Conservation (phyloP, 257 asterid genomes). For the Solanum virginianum region DNA sequence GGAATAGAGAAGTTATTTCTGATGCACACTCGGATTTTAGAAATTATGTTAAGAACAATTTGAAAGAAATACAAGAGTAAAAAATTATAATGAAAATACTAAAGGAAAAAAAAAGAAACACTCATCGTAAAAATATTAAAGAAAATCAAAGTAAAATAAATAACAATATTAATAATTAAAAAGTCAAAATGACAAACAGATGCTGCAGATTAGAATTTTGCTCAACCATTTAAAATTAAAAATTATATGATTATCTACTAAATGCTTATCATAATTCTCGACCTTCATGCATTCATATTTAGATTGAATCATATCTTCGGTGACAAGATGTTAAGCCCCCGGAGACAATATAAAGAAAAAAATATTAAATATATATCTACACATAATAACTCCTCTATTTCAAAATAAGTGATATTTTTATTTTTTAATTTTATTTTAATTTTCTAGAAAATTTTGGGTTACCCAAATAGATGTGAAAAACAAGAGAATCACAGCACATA, state of each 20-base stretch:
- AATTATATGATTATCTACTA: too few species aligned
- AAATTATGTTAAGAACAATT: not conserved
- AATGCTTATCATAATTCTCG: too few species aligned
- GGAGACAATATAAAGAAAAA: not conserved
- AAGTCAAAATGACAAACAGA: too few species aligned
- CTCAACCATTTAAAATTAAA: too few species aligned
- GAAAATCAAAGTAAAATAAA: not conserved
- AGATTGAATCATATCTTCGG: too few species aligned
- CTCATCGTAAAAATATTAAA: not conserved
- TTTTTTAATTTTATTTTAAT: not conserved
- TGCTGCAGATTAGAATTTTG: too few species aligned
- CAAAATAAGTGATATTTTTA: not conserved
- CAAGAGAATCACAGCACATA: not conserved
- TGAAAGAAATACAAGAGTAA: not conserved
- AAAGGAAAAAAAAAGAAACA: too few species aligned
- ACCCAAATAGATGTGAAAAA: not conserved
- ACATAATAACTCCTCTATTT: too few species aligned
- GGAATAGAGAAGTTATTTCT: not conserved
- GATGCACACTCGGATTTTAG: not conserved
- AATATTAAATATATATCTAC: not conserved
- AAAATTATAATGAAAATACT: not conserved
- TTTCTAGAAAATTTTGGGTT: not conserved
- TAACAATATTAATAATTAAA: too few species aligned
- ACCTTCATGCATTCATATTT: too few species aligned
- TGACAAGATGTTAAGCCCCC: not conserved